These are phyloP conservation scores for Solanum stenotomum DNA, from an alignment of 257 asterid genomes.

Conservation along the genomic window DNA sequence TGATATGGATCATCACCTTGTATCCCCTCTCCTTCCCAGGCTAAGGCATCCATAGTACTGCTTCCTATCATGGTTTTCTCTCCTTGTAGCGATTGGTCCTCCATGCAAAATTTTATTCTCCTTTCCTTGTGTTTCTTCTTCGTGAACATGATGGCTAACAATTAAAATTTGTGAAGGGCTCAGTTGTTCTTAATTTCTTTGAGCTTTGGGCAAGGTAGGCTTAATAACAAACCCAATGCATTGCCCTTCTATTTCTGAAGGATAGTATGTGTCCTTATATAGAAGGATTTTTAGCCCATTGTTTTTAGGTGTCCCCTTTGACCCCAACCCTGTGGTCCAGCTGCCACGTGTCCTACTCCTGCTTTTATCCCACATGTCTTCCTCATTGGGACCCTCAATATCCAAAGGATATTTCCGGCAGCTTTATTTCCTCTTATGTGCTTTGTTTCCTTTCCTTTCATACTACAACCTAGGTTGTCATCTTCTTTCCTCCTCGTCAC, in stretches of 20 bases:
- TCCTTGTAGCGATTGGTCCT: not conserved
- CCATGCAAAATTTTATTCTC: not conserved
- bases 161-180: not conserved
- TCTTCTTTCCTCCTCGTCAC: not conserved
- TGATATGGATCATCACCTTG: not conserved
- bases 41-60: not conserved
- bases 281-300: not conserved
- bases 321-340: not conserved
- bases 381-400: not conserved
- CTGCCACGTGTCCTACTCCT: not conserved
- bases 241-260: not conserved
- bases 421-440: not conserved
- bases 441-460: not conserved
- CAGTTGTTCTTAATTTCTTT: not conserved
- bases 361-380: not conserved
- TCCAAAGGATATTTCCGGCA: not conserved
- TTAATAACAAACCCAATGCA: not conserved
- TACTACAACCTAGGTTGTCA: not conserved
- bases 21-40: not conserved
- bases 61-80: not conserved
- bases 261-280: not conserved
- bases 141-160: not conserved
- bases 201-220: not conserved
- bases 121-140: not conserved
- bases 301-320: not conserved